Conservation (phyloP, 202 grass and related monocot species). For the Eragrostis tef region DNA sequence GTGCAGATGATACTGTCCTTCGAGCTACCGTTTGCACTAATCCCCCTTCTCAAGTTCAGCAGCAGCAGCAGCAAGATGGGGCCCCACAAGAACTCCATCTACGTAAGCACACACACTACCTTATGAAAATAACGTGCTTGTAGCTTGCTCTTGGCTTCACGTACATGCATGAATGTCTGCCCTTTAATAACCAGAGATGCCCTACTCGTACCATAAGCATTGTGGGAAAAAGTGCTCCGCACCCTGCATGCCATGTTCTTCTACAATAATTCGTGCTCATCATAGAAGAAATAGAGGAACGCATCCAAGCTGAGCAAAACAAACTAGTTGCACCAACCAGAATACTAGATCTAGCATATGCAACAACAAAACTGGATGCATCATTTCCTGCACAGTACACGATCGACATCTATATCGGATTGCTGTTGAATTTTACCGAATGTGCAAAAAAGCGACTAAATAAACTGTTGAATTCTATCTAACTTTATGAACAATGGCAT, state of each 20-base stretch:
- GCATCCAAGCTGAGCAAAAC: slow-evolving; percentile 36
- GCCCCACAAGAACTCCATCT: slow-evolving; percentile 59
- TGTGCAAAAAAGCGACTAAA: too few relatives aligned
- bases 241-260: slow-evolving; percentile 35
- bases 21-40: slow-evolving; percentile 64
- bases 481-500: background rate
- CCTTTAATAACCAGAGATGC: background rate
- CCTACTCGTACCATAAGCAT: background rate
- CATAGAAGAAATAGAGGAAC: background rate
- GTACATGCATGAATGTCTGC: background rate
- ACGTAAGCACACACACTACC: slow-evolving; percentile 38
- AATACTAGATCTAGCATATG: background rate
- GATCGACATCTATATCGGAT: too few relatives aligned
- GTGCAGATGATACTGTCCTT: slow-evolving; percentile 52
- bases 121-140: background rate
- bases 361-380: background rate
- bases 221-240: background rate
- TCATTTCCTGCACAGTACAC: background rate
- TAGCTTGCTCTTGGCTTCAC: slow-evolving; percentile 18
- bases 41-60: slow-evolving; percentile 99
- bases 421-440: background rate
- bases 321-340: background rate
- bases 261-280: slow-evolving; percentile 1
- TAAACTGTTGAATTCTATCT: background rate
- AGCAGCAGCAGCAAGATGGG: slow-evolving; percentile 90